These are phyloP conservation scores for Penicillium simplicissimum DNA, from an alignment of 495 filamentous ascomycete species.

Conservation along the genomic window DNA sequence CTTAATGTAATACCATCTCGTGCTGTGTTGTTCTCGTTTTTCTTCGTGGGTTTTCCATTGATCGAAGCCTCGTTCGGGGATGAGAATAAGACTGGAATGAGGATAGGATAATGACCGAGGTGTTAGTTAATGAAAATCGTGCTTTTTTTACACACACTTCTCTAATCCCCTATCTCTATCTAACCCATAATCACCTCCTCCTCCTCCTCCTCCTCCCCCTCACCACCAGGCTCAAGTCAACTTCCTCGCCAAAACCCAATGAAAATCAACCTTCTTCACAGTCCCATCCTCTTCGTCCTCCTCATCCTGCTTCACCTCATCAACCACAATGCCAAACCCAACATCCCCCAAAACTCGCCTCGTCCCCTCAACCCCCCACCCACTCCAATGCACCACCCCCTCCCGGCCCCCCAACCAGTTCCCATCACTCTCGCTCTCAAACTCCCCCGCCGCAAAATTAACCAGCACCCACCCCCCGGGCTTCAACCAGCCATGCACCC, in stretches of 20 bases:
- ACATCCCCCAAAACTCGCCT: slow-evolving; percentile 16
- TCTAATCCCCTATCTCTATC: neutral
- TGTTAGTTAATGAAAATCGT: slow-evolving; percentile 24
- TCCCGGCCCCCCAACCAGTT: slow-evolving; percentile 29
- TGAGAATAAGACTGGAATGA: neutral
- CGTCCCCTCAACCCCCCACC: slow-evolving; percentile 35
- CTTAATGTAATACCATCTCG: slow-evolving; percentile 45
- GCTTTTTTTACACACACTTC: neutral
- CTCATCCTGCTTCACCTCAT: slow-evolving; percentile 25
- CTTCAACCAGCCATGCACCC: slow-evolving; percentile 42
- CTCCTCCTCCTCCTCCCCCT: neutral
- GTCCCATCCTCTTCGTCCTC: slow-evolving; percentile 15
- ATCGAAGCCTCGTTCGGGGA: slow-evolving; percentile 1
- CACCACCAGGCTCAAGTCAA: neutral
- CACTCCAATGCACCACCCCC: slow-evolving; percentile 46
- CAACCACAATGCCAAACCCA: slow-evolving; percentile 26
- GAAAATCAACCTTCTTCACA: slow-evolving; percentile 13
- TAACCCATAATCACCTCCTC: too few species aligned
- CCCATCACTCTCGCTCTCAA: slow-evolving; percentile 15
- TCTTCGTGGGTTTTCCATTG: slow-evolving; percentile 14
- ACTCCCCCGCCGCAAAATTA: slow-evolving; percentile 38
- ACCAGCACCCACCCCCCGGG: slow-evolving; percentile 38
- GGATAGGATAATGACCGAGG: slow-evolving; percentile 22
- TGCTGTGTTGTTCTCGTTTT: slow-evolving; percentile 24
- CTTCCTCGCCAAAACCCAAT: slow-evolving; percentile 29